phyloP scores from a whole-genome alignment of 306 rosid genomes.

The Abrus pulchellus region DNA sequence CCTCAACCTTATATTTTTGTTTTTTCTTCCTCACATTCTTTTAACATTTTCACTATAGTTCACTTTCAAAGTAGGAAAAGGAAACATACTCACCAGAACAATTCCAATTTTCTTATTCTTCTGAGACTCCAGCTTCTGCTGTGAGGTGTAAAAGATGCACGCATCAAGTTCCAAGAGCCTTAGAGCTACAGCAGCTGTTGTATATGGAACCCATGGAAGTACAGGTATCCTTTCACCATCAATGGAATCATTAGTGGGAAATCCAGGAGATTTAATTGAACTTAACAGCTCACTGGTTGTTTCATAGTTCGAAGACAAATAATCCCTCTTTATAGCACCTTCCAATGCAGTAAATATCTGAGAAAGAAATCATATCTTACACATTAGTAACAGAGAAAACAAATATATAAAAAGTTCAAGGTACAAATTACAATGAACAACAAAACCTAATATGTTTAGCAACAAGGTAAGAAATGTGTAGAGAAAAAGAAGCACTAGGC shows the following conservation, averaged over 20 bases:
- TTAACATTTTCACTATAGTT: not conserved
- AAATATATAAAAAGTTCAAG: constrained; percentile 30
- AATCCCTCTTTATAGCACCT: constrained; percentile 67
- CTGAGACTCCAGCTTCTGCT: constrained; percentile 63
- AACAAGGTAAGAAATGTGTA: not conserved
- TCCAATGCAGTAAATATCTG: constrained; percentile 73
- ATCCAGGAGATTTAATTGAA: constrained; percentile 47
- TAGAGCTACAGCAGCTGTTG: constrained; percentile 76
- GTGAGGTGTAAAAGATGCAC: constrained; percentile 58
- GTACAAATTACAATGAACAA: constrained; percentile 4
- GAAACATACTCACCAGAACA: constrained; percentile 56
- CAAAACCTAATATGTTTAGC: constrained; percentile 11
- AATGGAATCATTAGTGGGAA: constrained; percentile 38
- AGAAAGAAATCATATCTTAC: constrained; percentile 35
- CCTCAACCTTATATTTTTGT: not conserved
- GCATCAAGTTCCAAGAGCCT: constrained; percentile 81
- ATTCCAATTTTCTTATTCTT: constrained; percentile 58
- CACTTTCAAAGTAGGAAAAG: constrained; percentile 39
- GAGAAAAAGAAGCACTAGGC: not conserved
- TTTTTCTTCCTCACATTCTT: constrained; percentile 9
- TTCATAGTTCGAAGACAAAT: constrained; percentile 64
- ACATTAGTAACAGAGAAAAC: constrained; percentile 25
- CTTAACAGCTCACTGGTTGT: constrained; percentile 70
- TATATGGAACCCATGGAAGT: constrained; percentile 81
- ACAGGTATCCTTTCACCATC: constrained; percentile 52